These are phyloP conservation scores for Crepidotus variabilis DNA, from an alignment of 768 basidiomycete genomes.

Conservation along the genomic window DNA sequence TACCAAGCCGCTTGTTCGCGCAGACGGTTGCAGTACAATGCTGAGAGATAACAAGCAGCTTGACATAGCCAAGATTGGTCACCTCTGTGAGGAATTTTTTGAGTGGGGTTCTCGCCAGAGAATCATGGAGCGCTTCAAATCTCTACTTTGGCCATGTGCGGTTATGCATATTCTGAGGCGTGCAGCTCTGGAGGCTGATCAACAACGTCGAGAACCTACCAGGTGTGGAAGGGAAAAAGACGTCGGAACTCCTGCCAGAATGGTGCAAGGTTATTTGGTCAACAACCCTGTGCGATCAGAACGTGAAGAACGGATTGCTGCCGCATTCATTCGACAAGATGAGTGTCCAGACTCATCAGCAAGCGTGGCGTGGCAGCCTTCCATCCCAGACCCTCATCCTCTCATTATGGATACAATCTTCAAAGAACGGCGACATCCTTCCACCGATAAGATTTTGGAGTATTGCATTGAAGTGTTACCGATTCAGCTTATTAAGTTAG, in stretches of 20 bases:
- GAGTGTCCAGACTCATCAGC: constrained; percentile 11
- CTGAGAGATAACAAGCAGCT: constrained; percentile 35
- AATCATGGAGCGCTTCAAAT: constrained; percentile 64
- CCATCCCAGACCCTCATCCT: constrained; percentile 29
- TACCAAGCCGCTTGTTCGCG: constrained; percentile 22
- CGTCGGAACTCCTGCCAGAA: constrained; percentile 17
- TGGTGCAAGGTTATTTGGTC: constrained; percentile 19
- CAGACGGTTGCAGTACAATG: constrained; percentile 30
- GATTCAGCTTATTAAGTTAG: constrained; percentile 43
- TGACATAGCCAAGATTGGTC: constrained; percentile 49
- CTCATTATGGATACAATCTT: constrained; percentile 38
- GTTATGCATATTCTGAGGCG: constrained; percentile 56
- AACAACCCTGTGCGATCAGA: neutral
- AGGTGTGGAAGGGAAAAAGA: constrained; percentile 1
- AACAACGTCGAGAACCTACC: constrained; percentile 17
- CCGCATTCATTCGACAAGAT: constrained; percentile 25
- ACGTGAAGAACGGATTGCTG: constrained; percentile 12
- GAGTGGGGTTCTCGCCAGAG: constrained; percentile 68
- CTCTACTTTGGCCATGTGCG: constrained; percentile 58
- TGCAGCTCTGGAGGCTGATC: constrained; percentile 40
- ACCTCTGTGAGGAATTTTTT: constrained; percentile 59
- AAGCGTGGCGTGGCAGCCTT: constrained; percentile 15
- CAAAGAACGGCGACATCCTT: constrained; percentile 46
- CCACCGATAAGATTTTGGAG: constrained; percentile 56
- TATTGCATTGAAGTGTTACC: constrained; percentile 61